Conservation (phyloP, 2,329 filamentous ascomycete genomes). For the Ophiocordyceps camponoti-rufipedis region DNA sequence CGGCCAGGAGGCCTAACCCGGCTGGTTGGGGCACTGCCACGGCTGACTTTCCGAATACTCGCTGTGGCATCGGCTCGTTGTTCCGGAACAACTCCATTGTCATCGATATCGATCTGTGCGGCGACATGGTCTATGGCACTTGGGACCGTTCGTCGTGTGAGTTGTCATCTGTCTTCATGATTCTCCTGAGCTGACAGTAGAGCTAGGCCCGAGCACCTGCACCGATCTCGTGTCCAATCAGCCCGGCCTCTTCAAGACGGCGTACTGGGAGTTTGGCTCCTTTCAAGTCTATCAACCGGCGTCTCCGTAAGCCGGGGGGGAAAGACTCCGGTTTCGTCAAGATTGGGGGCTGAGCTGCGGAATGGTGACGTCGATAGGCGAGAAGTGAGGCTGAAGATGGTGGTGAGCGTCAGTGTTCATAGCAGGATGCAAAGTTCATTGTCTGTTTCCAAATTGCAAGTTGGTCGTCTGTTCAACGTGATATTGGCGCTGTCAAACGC, state of each 20-base stretch:
- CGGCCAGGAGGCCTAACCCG: slow-evolving; percentile 34
- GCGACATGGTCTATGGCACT: slow-evolving; percentile 29
- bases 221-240: slow-evolving; percentile 38
- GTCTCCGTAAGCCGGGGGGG: slow-evolving; percentile 1
- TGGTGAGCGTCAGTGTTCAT: no score
- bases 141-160: slow-evolving; percentile 28
- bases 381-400: no score
- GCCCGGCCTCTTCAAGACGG: slow-evolving; percentile 34
- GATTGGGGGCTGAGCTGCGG: no score
- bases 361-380: no score
- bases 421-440: no score
- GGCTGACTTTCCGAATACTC: slow-evolving; percentile 46
- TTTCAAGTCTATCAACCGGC: slow-evolving; percentile 36
- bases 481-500: no score
- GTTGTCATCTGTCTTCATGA: slow-evolving; percentile 1
- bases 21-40: slow-evolving; percentile 41
- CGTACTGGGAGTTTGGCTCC: slow-evolving; percentile 45
- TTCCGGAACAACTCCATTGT: slow-evolving; percentile 50
- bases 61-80: slow-evolving; percentile 38
- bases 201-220: slow-evolving; percentile 32
- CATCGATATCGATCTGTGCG: slow-evolving; percentile 48
- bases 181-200: background rate
- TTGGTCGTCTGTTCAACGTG: no score
- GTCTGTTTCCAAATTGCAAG: no score
- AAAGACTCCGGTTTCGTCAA: background rate